These are phyloP conservation scores for Lycium ferocissimum DNA, from an alignment of 257 asterid genomes.

Conservation along the genomic window DNA sequence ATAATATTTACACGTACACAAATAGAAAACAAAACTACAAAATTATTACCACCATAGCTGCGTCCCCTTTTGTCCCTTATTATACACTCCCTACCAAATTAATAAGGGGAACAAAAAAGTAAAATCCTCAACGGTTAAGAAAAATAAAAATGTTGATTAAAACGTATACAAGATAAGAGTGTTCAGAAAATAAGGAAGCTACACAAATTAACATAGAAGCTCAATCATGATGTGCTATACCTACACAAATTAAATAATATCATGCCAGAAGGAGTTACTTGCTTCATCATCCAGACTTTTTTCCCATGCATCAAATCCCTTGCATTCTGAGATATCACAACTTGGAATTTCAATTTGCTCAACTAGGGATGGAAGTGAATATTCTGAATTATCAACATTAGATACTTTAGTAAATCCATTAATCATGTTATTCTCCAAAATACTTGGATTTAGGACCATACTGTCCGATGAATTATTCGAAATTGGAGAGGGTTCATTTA, in stretches of 20 bases:
- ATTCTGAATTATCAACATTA: slow-evolving; percentile 31
- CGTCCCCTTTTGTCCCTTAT: too few relatives aligned
- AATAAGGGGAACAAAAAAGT: too few relatives aligned
- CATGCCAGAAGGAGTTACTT: slow-evolving; percentile 50
- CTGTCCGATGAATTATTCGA: slow-evolving; percentile 32
- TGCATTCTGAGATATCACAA: background rate
- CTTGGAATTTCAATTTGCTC: slow-evolving; percentile 14
- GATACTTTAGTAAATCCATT: background rate
- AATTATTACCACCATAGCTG: too few relatives aligned
- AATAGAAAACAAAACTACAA: too few relatives aligned
- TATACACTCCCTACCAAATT: too few relatives aligned
- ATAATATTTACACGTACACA: too few relatives aligned
- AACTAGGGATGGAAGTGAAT: slow-evolving; percentile 53
- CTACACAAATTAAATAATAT: slow-evolving; percentile 33
- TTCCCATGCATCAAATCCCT: slow-evolving; percentile 28
- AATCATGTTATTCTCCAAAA: background rate
- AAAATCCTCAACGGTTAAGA: too few relatives aligned
- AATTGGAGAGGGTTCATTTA: background rate
- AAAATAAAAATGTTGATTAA: background rate
- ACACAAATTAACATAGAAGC: background rate
- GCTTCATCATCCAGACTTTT: slow-evolving; percentile 48
- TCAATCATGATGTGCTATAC: background rate
- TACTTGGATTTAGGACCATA: slow-evolving; percentile 30
- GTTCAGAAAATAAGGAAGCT: background rate
- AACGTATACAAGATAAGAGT: too few relatives aligned